phyloP scores from a whole-genome alignment of 176 grass and related monocot genomes.

The Zizania latifolia region DNA sequence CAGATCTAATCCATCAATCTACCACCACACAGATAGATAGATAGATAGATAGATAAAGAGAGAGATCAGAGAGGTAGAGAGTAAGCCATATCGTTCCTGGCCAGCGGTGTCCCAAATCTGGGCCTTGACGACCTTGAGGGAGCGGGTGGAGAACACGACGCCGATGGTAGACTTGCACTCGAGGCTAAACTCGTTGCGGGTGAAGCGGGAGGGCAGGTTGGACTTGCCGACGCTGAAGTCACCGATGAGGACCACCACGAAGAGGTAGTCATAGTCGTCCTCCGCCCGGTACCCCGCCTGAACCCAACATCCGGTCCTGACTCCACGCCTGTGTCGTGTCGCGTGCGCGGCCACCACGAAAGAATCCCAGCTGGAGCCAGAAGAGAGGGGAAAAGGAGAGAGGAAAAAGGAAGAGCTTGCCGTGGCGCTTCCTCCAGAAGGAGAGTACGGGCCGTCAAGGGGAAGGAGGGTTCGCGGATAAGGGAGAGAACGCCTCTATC shows the following conservation, averaged over 20 bases:
- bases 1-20: neutral
- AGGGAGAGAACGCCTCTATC: no score
- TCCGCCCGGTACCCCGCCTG: constrained; percentile 56
- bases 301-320: no score
- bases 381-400: no score
- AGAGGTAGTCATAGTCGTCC: constrained; percentile 68
- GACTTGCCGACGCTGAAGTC: constrained; percentile 96
- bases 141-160: constrained; percentile 88
- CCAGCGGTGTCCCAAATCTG: constrained; percentile 99
- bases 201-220: constrained; percentile 94
- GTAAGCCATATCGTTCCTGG: constrained; percentile 39
- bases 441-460: no score
- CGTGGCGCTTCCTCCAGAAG: no score
- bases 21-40: neutral
- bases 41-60: no score
- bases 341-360: no score
- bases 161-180: constrained; percentile 99
- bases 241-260: constrained; percentile 89
- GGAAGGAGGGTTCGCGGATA: no score
- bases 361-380: no score
- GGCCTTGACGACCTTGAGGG: constrained; percentile 84
- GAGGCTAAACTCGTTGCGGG: constrained; percentile 96
- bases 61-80: neutral
- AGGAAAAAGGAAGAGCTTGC: no score
- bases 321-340: no score